Conservation (phyloP, 306 rosid genomes). For the Morella rubra region DNA sequence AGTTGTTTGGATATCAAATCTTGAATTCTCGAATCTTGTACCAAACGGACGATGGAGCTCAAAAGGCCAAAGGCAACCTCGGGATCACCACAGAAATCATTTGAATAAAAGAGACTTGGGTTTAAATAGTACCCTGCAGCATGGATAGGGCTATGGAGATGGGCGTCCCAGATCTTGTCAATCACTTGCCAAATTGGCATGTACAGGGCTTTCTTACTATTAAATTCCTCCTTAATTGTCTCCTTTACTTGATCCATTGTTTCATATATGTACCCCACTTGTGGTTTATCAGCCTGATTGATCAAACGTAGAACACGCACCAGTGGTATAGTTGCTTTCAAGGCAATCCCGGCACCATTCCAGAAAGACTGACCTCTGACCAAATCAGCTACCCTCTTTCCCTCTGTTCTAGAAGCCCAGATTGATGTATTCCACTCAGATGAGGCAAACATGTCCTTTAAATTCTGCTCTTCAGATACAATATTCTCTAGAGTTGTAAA, state of each 20-base stretch:
- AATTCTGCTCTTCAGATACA: conserved; percentile 10
- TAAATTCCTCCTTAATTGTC: conserved; percentile 24
- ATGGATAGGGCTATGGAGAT: conserved; percentile 33
- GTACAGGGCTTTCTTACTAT: conserved; percentile 17
- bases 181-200: conserved; percentile 30
- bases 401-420: conserved; percentile 25
- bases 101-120: conserved; percentile 27
- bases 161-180: conserved; percentile 24
- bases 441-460: conserved; percentile 27
- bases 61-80: conserved; percentile 28
- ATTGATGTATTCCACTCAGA: conserved; percentile 17
- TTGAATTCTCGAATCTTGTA: neutral
- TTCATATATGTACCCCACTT: conserved; percentile 35
- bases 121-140: conserved; percentile 30
- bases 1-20: conserved; percentile 23
- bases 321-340: conserved; percentile 25
- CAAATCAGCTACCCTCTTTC: conserved; percentile 18
- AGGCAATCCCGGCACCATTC: conserved; percentile 21
- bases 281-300: conserved; percentile 23
- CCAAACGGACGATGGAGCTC: conserved; percentile 24
- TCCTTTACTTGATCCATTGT: conserved; percentile 38
- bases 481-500: conserved; percentile 28
- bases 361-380: conserved; percentile 26
- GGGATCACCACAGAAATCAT: conserved; percentile 19
- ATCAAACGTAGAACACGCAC: conserved; percentile 14